Evolutionary conservation across 192 early-diverging fungal species (phyloP).

Genomic region (Dimargaris verticillata): DNA sequence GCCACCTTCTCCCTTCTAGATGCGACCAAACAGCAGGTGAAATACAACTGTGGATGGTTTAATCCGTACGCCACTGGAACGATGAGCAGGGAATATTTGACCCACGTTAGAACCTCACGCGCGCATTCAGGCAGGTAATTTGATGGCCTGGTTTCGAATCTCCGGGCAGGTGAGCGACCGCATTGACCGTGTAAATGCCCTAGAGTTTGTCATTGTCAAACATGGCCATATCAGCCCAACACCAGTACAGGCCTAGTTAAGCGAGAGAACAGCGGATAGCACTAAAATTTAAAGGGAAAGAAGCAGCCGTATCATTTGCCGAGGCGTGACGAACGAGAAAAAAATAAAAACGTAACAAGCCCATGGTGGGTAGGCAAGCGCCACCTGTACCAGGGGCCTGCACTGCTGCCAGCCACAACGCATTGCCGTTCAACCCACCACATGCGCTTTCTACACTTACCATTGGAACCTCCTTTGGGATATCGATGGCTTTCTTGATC

Average conservation of each 20-base stretch:
- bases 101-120: conserved; percentile 2
- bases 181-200: background rate
- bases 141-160: background rate
- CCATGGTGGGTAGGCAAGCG: background rate
- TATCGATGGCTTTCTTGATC: conserved; percentile 5
- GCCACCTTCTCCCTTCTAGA: no score
- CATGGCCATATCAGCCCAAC: no score
- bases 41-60: no score
- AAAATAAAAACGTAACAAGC: background rate
- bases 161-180: background rate
- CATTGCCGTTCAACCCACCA: no score
- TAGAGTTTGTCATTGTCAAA: background rate
- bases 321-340: background rate
- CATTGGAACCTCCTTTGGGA: conserved; percentile 1
- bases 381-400: no score
- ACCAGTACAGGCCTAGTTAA: background rate
- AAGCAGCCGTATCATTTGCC: background rate
- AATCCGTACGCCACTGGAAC: no score
- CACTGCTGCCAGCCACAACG: no score
- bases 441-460: no score
- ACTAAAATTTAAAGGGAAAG: background rate
- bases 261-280: background rate
- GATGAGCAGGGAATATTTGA: no score
- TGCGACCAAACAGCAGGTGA: no score
- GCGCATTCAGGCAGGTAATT: background rate